Conservation (phyloP, 192 early-diverging fungal species). For the Coemansia umbellata region DNA sequence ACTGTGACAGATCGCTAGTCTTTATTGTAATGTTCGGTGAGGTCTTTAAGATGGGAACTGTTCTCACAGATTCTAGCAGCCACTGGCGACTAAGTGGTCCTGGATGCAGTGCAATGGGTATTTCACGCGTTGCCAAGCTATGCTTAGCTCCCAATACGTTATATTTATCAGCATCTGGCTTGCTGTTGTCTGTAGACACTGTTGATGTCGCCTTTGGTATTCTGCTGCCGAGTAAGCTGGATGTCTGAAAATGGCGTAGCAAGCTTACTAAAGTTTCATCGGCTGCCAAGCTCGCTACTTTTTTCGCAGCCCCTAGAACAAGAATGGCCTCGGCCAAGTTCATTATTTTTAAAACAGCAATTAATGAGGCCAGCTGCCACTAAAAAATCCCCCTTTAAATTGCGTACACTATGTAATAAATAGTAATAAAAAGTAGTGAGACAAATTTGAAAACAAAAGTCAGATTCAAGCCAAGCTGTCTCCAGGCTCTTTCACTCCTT, state of each 20-base stretch:
- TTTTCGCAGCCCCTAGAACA: conserved; percentile 30
- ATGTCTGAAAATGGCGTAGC: conserved; percentile 18
- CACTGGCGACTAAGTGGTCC: conserved; percentile 21
- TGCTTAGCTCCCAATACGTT: neutral
- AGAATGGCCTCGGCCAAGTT: conserved; percentile 32
- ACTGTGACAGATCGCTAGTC: conserved; percentile 17
- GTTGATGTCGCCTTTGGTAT: neutral
- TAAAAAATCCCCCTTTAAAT: too few species aligned
- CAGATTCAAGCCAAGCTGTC: too few species aligned
- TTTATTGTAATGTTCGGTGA: neutral
- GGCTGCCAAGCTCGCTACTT: conserved; percentile 26
- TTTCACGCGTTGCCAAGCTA: neutral
- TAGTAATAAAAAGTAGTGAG: too few species aligned
- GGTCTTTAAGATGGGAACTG: neutral
- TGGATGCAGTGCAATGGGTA: conserved; percentile 18
- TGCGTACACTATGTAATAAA: too few species aligned
- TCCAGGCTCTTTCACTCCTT: too few species aligned
- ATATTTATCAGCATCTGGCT: neutral
- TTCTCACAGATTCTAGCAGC: conserved; percentile 7
- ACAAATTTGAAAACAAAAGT: too few species aligned
- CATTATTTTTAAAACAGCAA: conserved; percentile 9
- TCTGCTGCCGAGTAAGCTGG: conserved; percentile 14
- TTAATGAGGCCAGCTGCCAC: too few species aligned
- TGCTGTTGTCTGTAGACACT: neutral
- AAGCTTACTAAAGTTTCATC: conserved; percentile 14